A percentile compares a stretch with the other conserved stretches of the same genome.
phyloP scores from a whole-genome alignment of 2,329 filamentous ascomycete genomes.

The Botrytis tulipae region DNA sequence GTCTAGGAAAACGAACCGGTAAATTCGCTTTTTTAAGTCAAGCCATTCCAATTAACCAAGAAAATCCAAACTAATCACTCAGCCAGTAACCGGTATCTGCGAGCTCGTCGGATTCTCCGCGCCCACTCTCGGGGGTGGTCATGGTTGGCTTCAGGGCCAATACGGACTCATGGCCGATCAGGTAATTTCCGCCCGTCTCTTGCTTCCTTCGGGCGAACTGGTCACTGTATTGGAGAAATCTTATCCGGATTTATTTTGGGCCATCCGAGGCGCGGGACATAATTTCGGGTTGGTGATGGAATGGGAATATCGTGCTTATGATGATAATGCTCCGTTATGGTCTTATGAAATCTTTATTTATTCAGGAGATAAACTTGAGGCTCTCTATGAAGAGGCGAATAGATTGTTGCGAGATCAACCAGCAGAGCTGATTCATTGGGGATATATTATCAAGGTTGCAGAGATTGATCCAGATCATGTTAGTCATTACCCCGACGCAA shows the following conservation, averaged over 20 bases:
- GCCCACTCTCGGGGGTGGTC: constrained; percentile 43
- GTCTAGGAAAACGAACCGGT: constrained; percentile 6
- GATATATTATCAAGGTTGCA: constrained; percentile 1
- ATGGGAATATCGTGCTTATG: constrained; percentile 10
- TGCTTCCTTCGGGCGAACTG: constrained; percentile 45
- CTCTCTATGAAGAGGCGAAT: not conserved
- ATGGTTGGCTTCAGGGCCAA: constrained; percentile 41
- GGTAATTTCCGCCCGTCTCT: constrained; percentile 44
- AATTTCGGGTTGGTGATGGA: constrained; percentile 47
- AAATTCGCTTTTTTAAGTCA: not conserved
- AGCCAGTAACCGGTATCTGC: not conserved
- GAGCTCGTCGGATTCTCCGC: not conserved
- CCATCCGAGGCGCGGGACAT: constrained; percentile 33
- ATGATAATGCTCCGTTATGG: not conserved
- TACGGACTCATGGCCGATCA: constrained; percentile 47
- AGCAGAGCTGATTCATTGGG: constrained; percentile 9
- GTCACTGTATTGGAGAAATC: constrained; percentile 42
- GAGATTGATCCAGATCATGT: constrained; percentile 15
- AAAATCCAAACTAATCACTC: not conserved
- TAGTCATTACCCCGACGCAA: not conserved
- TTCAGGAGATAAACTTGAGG: constrained; percentile 13
- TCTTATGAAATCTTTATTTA: constrained; percentile 6
- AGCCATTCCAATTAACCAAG: not conserved
- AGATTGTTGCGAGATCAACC: constrained; percentile 9
- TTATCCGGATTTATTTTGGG: constrained; percentile 50